A percentile compares a stretch with the other conserved stretches of the same genome.
Evolutionary conservation across 2,329 filamentous ascomycete species (phyloP).

Genomic region (Colletotrichum simmondsii): DNA sequence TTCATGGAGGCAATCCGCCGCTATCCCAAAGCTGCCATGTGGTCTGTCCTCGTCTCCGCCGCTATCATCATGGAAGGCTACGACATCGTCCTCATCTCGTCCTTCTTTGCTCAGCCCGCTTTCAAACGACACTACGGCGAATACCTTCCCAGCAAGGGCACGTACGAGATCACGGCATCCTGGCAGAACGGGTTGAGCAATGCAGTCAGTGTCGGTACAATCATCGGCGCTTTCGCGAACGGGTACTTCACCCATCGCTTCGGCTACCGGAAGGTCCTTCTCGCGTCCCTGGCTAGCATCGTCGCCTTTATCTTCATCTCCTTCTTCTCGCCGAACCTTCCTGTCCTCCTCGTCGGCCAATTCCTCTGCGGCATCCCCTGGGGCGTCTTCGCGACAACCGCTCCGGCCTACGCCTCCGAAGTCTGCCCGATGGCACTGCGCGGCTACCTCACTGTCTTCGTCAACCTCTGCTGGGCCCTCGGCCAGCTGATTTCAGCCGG

Average conservation of each 20-base stretch:
- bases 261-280: conserved; percentile 56
- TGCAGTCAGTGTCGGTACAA: conserved; percentile 55
- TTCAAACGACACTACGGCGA: conserved; percentile 43
- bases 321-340: conserved; percentile 55
- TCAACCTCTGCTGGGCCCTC: conserved; percentile 59
- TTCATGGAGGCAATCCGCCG: conserved; percentile 12
- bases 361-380: conserved; percentile 59
- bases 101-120: conserved; percentile 49
- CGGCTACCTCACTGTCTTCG: conserved; percentile 55
- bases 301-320: conserved; percentile 56
- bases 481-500: conserved; percentile 57
- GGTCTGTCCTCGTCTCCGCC: conserved; percentile 47
- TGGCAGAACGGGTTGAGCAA: conserved; percentile 63
- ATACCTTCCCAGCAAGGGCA: conserved; percentile 29
- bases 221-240: conserved; percentile 59
- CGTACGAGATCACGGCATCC: conserved; percentile 53
- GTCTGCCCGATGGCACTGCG: conserved; percentile 51
- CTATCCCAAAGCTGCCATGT: conserved; percentile 45
- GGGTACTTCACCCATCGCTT: conserved; percentile 56
- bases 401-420: conserved; percentile 59
- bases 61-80: conserved; percentile 57
- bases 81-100: conserved; percentile 46
- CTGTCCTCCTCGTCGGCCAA: conserved; percentile 53
- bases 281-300: conserved; percentile 51
- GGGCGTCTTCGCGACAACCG: conserved; percentile 56